phyloP scores from a whole-genome alignment of 1,284 basidiomycete genomes.

The Pseudozyma tsukubaensis region DNA sequence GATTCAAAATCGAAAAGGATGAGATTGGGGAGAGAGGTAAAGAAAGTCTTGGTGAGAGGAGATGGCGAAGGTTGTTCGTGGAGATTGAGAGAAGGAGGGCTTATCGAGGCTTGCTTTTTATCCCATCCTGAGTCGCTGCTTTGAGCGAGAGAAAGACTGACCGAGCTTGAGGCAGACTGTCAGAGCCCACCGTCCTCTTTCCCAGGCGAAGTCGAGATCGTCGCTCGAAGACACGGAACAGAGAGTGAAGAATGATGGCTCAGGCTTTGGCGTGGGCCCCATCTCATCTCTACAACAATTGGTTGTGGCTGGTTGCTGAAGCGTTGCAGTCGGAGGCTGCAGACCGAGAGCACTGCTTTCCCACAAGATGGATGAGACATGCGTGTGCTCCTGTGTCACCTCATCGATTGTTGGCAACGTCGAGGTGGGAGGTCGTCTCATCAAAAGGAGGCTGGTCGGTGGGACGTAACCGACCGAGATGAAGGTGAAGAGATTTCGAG shows the following conservation, averaged over 20 bases:
- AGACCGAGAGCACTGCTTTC: neutral
- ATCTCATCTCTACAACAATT: slow-evolving; percentile 24
- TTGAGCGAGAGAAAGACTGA: neutral
- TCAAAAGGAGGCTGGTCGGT: slow-evolving; percentile 10
- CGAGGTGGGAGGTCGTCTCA: slow-evolving; percentile 19
- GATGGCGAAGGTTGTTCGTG: slow-evolving; percentile 3
- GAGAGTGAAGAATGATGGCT: neutral
- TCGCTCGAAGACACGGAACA: too few species aligned
- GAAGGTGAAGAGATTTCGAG: slow-evolving; percentile 14
- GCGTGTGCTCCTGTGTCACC: slow-evolving; percentile 7
- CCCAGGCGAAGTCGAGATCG: slow-evolving; percentile 9
- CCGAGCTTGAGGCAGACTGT: neutral
- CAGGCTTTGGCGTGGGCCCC: slow-evolving; percentile 14
- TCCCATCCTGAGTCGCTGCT: neutral
- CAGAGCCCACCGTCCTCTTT: slow-evolving; percentile 18
- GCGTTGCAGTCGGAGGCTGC: neutral
- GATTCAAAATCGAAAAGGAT: slow-evolving; percentile 10
- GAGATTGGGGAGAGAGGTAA: neutral
- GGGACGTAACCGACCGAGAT: slow-evolving; percentile 21
- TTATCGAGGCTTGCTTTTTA: slow-evolving; percentile 10
- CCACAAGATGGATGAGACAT: neutral
- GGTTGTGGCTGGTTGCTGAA: neutral
- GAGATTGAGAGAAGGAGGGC: neutral
- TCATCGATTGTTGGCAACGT: neutral
- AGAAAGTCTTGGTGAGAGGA: slow-evolving; percentile 3